These are phyloP conservation scores for Eucalyptus regnans DNA, from an alignment of 345 rosid genomes.

Conservation along the genomic window DNA sequence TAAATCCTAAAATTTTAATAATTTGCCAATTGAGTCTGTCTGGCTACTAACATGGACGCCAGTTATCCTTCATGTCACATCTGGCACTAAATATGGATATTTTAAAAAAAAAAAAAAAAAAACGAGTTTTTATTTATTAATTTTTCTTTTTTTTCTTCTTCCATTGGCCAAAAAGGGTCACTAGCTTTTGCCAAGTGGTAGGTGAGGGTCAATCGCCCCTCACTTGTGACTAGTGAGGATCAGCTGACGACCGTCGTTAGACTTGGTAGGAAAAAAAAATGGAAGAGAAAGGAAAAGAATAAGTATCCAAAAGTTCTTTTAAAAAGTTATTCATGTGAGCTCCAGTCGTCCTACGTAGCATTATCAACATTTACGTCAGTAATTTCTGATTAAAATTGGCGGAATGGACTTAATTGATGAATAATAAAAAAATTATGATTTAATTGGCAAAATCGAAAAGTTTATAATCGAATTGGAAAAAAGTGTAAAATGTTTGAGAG, in stretches of 20 bases:
- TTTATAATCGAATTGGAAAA: background rate
- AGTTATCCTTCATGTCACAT: accelerated
- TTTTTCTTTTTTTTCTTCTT: no score
- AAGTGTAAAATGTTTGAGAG: no score
- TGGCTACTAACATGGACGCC: accelerated
- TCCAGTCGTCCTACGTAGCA: accelerated
- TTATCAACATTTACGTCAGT: accelerated
- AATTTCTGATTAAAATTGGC: accelerated
- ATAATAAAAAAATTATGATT: accelerated
- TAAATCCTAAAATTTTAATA: accelerated
- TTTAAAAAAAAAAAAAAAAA: no score
- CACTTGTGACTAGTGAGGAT: no score
- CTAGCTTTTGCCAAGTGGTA: no score
- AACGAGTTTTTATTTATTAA: no score
- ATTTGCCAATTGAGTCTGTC: no score
- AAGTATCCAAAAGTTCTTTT: accelerated
- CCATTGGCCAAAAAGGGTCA: accelerated
- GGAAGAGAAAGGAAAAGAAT: no score
- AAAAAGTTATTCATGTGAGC: no score
- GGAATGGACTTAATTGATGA: accelerated
- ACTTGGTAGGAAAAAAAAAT: no score
- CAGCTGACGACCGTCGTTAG: accelerated
- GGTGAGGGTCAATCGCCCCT: accelerated
- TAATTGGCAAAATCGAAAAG: accelerated
- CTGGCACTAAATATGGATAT: accelerated